phyloP scores from a whole-genome alignment of 306 rosid species.

The Comarum palustre region DNA sequence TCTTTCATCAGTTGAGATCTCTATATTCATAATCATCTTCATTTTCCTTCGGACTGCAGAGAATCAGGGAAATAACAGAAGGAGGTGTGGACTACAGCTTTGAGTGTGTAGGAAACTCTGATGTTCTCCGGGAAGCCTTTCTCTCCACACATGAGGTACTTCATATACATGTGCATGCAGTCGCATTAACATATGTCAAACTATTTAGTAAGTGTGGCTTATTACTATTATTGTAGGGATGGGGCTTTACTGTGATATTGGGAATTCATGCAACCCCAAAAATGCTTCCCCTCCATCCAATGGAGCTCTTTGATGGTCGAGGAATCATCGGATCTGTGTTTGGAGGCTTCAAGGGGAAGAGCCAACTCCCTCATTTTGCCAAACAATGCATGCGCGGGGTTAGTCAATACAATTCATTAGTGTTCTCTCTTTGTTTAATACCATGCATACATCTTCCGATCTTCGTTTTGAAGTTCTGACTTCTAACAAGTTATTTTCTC shows the following conservation, averaged over 20 bases:
- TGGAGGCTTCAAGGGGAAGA: slow-evolving; percentile 80
- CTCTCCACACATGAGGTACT: slow-evolving; percentile 40
- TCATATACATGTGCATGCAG: too few relatives aligned
- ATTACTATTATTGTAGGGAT: slow-evolving; percentile 43
- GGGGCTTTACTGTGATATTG: slow-evolving; percentile 66
- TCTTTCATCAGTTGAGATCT: not conserved
- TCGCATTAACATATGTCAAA: too few relatives aligned
- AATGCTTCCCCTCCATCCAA: slow-evolving; percentile 72
- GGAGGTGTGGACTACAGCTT: slow-evolving; percentile 76
- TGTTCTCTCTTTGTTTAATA: not conserved
- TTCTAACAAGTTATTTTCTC: not conserved
- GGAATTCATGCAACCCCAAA: slow-evolving; percentile 64
- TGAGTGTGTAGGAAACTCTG: slow-evolving; percentile 58
- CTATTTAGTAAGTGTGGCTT: too few relatives aligned
- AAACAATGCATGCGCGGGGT: slow-evolving; percentile 61
- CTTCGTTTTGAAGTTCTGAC: not conserved
- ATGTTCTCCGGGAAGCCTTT: slow-evolving; percentile 60
- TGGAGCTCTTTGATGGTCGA: slow-evolving; percentile 74
- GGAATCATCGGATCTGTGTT: slow-evolving; percentile 48
- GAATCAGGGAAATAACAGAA: slow-evolving; percentile 42
- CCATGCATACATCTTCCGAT: too few relatives aligned
- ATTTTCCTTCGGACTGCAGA: slow-evolving; percentile 30
- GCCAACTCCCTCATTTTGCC: slow-evolving; percentile 68
- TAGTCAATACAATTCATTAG: slow-evolving; percentile 3
- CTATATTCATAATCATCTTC: not conserved